Base-by-base conservation (phyloP, 2,329 filamentous ascomycete genomes). In the Alternaria tenuissima region DNA sequence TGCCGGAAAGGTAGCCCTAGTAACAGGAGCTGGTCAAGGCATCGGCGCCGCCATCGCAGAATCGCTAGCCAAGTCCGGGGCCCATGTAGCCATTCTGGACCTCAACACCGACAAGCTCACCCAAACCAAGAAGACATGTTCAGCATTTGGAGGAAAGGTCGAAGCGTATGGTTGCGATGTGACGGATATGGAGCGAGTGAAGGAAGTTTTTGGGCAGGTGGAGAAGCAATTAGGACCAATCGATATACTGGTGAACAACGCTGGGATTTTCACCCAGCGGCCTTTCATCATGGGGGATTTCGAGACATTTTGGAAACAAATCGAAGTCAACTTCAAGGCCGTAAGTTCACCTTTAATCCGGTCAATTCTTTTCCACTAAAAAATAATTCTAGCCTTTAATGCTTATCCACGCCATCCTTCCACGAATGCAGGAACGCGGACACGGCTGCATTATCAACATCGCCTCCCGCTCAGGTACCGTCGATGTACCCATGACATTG, bases 251-350 rank as follows among this genome's bases (percentile, higher is more conserved):
- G 68, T 75, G 7, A 75, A 75, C 54, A 75, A 74, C 44, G 73
- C 72, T 0, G 73, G 73, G 0, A 71, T 75, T 12, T 49, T 74
- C 3, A 63, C 70, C 32, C 70, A 73, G 38, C 48, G 73, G 16
- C 73, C 73, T 0, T 65, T 70, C 16, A 53, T 75, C 2, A 75
- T 75, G 72, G 63, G 67, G 6, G 66, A 55, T 1, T 73, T 75
- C 44, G 59, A 69, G 2, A 30, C 28, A 1, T 75, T 75, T 52
- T 75, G 73, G 73, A 57, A 65, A 30, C 69, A 74, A 51, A 73
- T 75, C 18, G 73, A 75, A 51, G 73, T 75, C 30, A 75, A 74
- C 36, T 74, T 75, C 52, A 75, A 75, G 61, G 73, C 62, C 5
- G 69, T 61, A 51, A 54, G 44, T 0, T 4, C 3, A 32, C 52